A percentile compares a stretch with the other conserved stretches of the same genome.
These are phyloP conservation scores for Mortierella sp. DNA, from an alignment of 371 early-diverging fungal species.

Conservation along the genomic window DNA sequence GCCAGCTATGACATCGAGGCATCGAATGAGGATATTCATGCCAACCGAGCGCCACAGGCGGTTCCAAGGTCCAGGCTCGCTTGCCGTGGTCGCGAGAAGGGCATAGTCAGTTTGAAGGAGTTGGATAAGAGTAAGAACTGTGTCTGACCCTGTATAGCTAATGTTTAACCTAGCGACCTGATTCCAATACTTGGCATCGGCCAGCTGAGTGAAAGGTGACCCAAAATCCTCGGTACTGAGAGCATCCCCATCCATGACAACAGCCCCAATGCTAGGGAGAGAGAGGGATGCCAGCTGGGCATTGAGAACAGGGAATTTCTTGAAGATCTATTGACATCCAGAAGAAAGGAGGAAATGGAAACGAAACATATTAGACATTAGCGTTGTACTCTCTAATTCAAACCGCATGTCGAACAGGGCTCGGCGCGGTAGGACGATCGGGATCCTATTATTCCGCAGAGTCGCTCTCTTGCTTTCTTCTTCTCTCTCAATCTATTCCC, in stretches of 20 bases:
- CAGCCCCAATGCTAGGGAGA: constrained; percentile 38
- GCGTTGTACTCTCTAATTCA: too few species aligned
- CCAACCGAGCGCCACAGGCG: constrained; percentile 34
- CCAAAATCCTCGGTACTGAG: constrained; percentile 42
- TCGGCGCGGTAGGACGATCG: too few species aligned
- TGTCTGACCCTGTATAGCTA: constrained; percentile 33
- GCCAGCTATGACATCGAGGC: constrained; percentile 35
- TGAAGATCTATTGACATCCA: constrained; percentile 39
- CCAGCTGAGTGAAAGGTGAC: constrained; percentile 41
- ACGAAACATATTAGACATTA: too few species aligned
- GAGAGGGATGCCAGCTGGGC: constrained; percentile 21
- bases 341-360: neutral
- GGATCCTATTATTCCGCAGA: too few species aligned
- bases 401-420: too few species aligned
- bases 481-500: too few species aligned
- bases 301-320: constrained; percentile 16
- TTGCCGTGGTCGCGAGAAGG: constrained; percentile 32
- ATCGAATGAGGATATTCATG: constrained; percentile 36
- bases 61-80: constrained; percentile 45
- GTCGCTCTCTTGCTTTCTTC: too few species aligned
- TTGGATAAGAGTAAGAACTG: constrained; percentile 4
- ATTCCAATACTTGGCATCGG: constrained; percentile 40
- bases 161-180: constrained; percentile 31
- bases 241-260: constrained; percentile 48
- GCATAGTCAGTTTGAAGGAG: neutral